phyloP scores from a whole-genome alignment of 148 eudicot species.

The Chenopodium album region DNA sequence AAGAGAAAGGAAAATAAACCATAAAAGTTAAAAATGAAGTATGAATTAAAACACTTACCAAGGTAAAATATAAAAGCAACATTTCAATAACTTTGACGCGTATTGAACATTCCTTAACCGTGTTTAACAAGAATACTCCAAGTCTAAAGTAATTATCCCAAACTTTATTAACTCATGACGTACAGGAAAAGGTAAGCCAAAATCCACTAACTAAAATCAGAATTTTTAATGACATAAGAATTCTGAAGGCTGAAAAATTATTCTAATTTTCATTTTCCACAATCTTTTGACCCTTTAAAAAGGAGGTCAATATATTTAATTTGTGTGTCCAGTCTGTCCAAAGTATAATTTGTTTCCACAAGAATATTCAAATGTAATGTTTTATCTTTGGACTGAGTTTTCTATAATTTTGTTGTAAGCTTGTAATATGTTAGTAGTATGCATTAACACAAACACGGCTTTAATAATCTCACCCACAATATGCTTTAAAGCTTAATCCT shows the following conservation, averaged over 20 bases:
- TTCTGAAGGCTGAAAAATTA: background rate
- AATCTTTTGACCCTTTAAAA: background rate
- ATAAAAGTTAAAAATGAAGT: no score
- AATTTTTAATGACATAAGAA: background rate
- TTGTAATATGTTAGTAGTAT: background rate
- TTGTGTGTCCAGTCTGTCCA: no score
- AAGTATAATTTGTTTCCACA: background rate
- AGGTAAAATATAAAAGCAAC: background rate
- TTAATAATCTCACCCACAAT: background rate
- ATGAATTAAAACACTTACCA: no score
- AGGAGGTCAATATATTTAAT: background rate
- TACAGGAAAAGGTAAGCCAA: background rate
- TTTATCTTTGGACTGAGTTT: background rate
- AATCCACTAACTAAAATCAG: background rate
- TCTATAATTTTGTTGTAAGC: background rate
- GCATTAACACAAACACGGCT: background rate
- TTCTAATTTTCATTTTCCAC: background rate
- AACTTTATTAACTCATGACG: background rate
- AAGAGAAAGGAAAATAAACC: no score
- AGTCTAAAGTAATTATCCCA: background rate
- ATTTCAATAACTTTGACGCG: background rate
- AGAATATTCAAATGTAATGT: background rate
- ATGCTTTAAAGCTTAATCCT: no score
- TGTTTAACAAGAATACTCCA: background rate
- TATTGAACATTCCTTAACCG: background rate